Evolutionary conservation across 129 eudicot genomes (phyloP).

Genomic region (Cynara cardunculus): DNA sequence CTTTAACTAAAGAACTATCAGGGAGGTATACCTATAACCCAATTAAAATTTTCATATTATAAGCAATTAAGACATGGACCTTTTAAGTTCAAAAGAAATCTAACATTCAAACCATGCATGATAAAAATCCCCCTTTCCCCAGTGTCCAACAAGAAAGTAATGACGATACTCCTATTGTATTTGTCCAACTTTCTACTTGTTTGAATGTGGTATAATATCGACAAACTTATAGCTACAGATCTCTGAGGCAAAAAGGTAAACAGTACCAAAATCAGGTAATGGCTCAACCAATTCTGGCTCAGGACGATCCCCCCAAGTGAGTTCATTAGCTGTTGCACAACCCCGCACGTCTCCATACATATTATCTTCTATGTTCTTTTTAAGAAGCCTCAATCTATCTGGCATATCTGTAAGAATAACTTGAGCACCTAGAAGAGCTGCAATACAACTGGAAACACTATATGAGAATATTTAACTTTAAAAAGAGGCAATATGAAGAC

Average conservation of each 20-base stretch:
- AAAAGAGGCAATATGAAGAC: not conserved
- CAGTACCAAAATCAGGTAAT: constrained; percentile 75
- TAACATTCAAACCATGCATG: not conserved
- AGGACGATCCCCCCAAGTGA: constrained; percentile 76
- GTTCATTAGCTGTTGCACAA: constrained; percentile 65
- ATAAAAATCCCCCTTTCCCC: not conserved
- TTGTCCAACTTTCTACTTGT: not conserved
- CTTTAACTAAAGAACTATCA: no score
- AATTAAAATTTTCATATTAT: no score
- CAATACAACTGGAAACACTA: constrained; percentile 72
- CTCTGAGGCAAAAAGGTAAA: not conserved
- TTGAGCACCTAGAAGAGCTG: constrained; percentile 92
- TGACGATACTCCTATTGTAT: not conserved
- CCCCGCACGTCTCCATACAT: constrained; percentile 67
- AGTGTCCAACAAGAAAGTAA: not conserved
- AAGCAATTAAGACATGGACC: not conserved
- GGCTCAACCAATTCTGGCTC: constrained; percentile 49
- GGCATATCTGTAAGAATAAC: constrained; percentile 80
- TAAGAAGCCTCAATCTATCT: constrained; percentile 79
- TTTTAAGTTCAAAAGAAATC: not conserved
- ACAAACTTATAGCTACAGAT: not conserved
- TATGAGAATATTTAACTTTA: not conserved
- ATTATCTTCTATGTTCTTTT: constrained; percentile 75
- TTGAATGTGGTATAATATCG: not conserved
- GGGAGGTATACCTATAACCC: no score